Conservation (phyloP, 2,329 filamentous ascomycete species). For the Neoscytalidium dimidiatum region DNA sequence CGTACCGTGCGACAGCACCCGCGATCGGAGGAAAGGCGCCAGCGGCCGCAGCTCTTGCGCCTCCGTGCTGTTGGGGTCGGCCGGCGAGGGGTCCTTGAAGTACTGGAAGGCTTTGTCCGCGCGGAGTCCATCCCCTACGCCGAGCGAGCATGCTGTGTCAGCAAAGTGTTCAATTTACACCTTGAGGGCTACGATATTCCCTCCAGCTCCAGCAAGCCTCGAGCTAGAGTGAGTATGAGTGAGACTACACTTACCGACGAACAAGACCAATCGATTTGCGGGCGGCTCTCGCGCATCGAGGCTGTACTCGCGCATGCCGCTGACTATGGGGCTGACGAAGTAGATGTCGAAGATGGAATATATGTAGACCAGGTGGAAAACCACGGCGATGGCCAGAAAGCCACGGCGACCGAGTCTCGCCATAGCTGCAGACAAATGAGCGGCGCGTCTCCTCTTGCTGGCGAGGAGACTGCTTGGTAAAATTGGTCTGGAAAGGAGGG, state of each 20-base stretch:
- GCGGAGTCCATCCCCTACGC: slow-evolving; percentile 78
- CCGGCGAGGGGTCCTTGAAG: slow-evolving; percentile 80
- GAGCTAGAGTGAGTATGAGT: neutral
- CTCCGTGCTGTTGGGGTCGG: slow-evolving; percentile 52
- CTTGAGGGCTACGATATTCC: neutral
- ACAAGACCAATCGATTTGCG: slow-evolving; percentile 86
- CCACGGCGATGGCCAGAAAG: slow-evolving; percentile 86
- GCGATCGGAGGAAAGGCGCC: slow-evolving; percentile 87
- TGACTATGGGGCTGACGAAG: slow-evolving; percentile 95
- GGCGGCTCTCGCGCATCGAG: slow-evolving; percentile 74
- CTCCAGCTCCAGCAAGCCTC: neutral
- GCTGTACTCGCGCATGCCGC: slow-evolving; percentile 83
- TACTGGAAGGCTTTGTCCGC: slow-evolving; percentile 97
- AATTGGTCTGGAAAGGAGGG: neutral
- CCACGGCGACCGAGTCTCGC: slow-evolving; percentile 32
- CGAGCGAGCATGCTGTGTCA: neutral
- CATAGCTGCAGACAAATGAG: slow-evolving; percentile 11
- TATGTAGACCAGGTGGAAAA: slow-evolving; percentile 93
- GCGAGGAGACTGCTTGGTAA: neutral
- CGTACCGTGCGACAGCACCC: slow-evolving; percentile 84
- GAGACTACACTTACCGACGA: slow-evolving; percentile 66
- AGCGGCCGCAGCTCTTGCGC: slow-evolving; percentile 76
- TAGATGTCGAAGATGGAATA: slow-evolving; percentile 98
- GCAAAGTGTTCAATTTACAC: slow-evolving; percentile 4
- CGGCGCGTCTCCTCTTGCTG: slow-evolving; percentile 6